These are phyloP conservation scores for Microcos paniculata DNA, from an alignment of 345 rosid species.

Conservation along the genomic window DNA sequence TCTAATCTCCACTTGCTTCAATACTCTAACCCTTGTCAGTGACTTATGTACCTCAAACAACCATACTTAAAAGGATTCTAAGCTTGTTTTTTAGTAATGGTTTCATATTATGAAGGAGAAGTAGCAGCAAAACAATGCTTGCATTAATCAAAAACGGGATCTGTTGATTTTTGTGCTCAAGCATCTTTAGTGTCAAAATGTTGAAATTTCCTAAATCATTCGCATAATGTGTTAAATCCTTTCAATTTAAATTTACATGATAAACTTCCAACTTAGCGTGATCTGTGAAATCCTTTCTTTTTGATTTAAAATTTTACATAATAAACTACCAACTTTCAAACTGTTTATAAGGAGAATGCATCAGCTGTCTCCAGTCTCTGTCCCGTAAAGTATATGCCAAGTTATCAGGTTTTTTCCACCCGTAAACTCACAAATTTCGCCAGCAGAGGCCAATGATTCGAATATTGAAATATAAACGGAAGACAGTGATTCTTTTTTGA, in stretches of 20 bases:
- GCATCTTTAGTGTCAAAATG: not conserved
- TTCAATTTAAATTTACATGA: not conserved
- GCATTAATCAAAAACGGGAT: not conserved
- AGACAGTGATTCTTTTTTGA: too few species aligned
- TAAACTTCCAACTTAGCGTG: too few species aligned
- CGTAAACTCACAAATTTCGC: too few species aligned
- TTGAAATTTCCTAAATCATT: not conserved
- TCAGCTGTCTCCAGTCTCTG: too few species aligned
- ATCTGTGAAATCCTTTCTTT: too few species aligned
- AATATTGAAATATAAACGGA: not conserved
- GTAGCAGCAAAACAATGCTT: not conserved
- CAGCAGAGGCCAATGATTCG: not conserved
- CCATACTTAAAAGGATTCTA: not conserved
- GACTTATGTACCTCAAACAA: not conserved
- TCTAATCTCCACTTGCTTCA: not conserved
- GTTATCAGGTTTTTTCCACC: too few species aligned
- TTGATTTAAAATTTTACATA: too few species aligned
- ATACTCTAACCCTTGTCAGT: not conserved
- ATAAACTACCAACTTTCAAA: not conserved
- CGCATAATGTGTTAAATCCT: not conserved
- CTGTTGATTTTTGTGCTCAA: not conserved
- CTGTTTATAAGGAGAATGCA: not conserved
- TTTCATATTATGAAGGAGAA: not conserved
- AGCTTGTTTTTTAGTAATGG: not conserved
- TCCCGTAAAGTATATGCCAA: too few species aligned